phyloP scores from a whole-genome alignment of 2,329 filamentous ascomycete genomes.

The Aspergillus fumigatiaffinis region DNA sequence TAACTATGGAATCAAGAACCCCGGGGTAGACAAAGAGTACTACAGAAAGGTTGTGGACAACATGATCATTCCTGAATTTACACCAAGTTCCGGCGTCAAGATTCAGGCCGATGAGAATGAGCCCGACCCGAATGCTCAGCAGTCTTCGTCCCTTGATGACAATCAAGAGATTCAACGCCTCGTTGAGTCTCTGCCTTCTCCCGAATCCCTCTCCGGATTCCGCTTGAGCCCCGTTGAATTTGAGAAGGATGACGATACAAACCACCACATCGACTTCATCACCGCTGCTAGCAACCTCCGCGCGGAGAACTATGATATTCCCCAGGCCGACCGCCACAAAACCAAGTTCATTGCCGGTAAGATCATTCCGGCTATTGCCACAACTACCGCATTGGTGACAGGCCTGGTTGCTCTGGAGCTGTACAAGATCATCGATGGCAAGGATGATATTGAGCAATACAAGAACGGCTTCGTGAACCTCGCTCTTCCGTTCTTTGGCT shows the following conservation, averaged over 20 bases:
- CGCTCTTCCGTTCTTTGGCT: conserved; percentile 94
- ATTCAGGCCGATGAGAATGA: conserved; percentile 96
- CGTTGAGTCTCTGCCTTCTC: conserved; percentile 66
- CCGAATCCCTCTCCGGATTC: conserved; percentile 79
- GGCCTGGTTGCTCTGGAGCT: conserved; percentile 89
- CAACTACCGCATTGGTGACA: conserved; percentile 91
- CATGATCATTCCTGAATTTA: conserved; percentile 94
- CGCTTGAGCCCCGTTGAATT: conserved; percentile 91
- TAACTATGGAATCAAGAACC: conserved; percentile 96
- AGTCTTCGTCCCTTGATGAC: conserved; percentile 60
- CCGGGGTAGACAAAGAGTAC: conserved; percentile 63
- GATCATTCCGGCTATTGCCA: conserved; percentile 98
- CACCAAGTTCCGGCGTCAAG: conserved; percentile 83
- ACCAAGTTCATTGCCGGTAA: conserved; percentile 99
- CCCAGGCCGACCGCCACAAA: conserved; percentile 88
- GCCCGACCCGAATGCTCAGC: conserved; percentile 77
- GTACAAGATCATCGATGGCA: conserved; percentile 95
- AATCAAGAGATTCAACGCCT: conserved; percentile 71
- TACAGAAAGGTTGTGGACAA: conserved; percentile 80
- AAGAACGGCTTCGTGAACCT: conserved; percentile 99
- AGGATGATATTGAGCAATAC: conserved; percentile 96
- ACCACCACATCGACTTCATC: conserved; percentile 99
- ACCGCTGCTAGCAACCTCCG: conserved; percentile 94
- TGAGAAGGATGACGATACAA: conserved; percentile 97
- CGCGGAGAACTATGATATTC: conserved; percentile 97